Base-by-base conservation (phyloP, 257 asterid genomes). In the Solanum chiquidenum region DNA sequence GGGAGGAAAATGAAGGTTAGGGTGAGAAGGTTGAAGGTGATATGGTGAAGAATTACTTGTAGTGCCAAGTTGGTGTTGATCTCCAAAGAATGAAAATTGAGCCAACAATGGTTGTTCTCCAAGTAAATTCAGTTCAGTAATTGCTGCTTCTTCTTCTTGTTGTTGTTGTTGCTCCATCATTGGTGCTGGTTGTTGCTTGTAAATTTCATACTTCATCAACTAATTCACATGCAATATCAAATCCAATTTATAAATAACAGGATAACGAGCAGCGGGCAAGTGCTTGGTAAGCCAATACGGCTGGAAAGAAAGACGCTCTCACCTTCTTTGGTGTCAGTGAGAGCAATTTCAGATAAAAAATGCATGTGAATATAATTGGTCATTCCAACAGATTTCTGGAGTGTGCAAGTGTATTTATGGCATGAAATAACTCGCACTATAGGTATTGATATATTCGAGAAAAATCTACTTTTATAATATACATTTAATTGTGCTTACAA, bases 1-100 rank as follows among this genome's bases (percentile, higher is more conserved):
- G 33, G 73, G 88, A 18, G 87, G 90, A 10, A 58, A 58, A 74
- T 37, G 44, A 87, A 94, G 96, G 83, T 95, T 94, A 35, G 98
- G 96, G 73, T 95, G 97, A 64, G 92, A 87, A 1, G 97, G 94
- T 72, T 93, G 97, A 69, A 93, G 93, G 68, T 91, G 94, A 55
- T 89, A 92, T 62, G 85, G 1, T 8, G 42, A 46, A 44, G 42
- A 46, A 44, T 18, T 49, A 80, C 42, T 80, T 42, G 91, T 80
- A 82, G 20, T 88, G 40, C 35, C 94, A 4, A 91, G 91, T 46
- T 89, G 88, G 69, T 93, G 94, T 6, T 74, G 44, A 14, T 90
- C 96, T 86, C 94, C 98, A n/a, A 88, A 90, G 49, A 95, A 93
- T 20, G 93, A 90, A 86, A 95, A 93, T 83, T 94, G 96, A 69